phyloP scores from a whole-genome alignment of 306 rosid species.

The Medicago ruthenica region DNA sequence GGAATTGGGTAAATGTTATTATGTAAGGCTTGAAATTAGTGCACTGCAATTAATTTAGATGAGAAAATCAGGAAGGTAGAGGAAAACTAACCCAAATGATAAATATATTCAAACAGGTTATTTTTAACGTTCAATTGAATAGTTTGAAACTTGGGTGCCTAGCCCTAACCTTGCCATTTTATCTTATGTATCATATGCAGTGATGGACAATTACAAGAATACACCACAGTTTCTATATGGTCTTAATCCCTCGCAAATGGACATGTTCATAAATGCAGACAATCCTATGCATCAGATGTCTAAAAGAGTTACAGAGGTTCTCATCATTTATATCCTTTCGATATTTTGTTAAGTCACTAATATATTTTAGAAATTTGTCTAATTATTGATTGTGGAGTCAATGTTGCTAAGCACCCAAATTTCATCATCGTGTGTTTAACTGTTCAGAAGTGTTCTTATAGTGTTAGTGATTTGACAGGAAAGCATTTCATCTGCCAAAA shows the following conservation, averaged over 20 bases:
- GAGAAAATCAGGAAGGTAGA: constrained; percentile 6
- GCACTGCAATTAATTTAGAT: constrained; percentile 6
- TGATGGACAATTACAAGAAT: constrained; percentile 85
- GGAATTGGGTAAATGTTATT: neutral
- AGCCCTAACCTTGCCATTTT: constrained; percentile 22
- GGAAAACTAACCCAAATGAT: neutral
- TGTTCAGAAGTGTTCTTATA: constrained; percentile 27
- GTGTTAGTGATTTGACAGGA: constrained; percentile 57
- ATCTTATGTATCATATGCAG: constrained; percentile 53
- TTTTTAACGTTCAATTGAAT: constrained; percentile 11
- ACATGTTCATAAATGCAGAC: constrained; percentile 93
- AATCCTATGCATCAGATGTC: constrained; percentile 67
- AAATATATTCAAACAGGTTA: neutral
- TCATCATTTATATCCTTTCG: constrained; percentile 35
- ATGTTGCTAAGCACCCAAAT: constrained; percentile 16
- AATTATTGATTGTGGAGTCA: constrained; percentile 27
- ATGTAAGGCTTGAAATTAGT: constrained; percentile 10
- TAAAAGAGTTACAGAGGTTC: constrained; percentile 79
- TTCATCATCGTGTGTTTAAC: neutral
- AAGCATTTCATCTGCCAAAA: constrained; percentile 78
- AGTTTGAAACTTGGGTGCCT: constrained; percentile 10
- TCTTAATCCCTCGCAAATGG: constrained; percentile 85
- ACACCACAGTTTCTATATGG: constrained; percentile 77
- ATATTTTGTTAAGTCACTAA: constrained; percentile 11
- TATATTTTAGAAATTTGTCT: neutral